Evolutionary conservation across 306 rosid species (phyloP).

Genomic region (Prunus campanulata): DNA sequence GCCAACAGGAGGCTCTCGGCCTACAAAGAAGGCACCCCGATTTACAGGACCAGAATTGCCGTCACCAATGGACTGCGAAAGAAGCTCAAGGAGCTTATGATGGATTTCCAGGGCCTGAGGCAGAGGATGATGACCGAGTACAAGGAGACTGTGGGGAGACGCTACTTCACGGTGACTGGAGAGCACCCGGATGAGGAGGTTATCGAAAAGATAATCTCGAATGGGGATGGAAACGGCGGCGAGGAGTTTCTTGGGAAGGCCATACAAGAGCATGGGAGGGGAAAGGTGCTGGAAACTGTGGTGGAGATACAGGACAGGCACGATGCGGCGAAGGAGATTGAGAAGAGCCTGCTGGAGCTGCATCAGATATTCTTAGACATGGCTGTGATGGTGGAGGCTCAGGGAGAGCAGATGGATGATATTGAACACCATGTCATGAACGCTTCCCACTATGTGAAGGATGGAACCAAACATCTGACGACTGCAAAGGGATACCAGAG

Average conservation of each 20-base stretch:
- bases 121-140: constrained; percentile 82
- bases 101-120: constrained; percentile 77
- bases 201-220: constrained; percentile 72
- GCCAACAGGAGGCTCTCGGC: constrained; percentile 60
- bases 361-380: constrained; percentile 84
- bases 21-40: constrained; percentile 55
- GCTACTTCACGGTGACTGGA: constrained; percentile 76
- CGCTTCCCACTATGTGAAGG: constrained; percentile 70
- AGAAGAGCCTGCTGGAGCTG: constrained; percentile 73
- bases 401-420: constrained; percentile 89
- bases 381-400: constrained; percentile 97
- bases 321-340: constrained; percentile 72
- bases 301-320: constrained; percentile 85
- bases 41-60: constrained; percentile 66
- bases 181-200: constrained; percentile 72
- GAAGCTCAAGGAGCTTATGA: constrained; percentile 82
- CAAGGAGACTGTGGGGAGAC: constrained; percentile 74
- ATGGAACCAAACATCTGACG: constrained; percentile 57
- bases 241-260: constrained; percentile 63
- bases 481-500: constrained; percentile 58
- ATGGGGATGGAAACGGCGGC: constrained; percentile 36
- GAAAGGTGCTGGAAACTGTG: constrained; percentile 77
- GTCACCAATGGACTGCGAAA: constrained; percentile 70
- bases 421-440: constrained; percentile 82
- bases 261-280: constrained; percentile 68